These are phyloP conservation scores for Aspergillus chevalieri DNA, from an alignment of 2,329 filamentous ascomycete species.

Conservation along the genomic window DNA sequence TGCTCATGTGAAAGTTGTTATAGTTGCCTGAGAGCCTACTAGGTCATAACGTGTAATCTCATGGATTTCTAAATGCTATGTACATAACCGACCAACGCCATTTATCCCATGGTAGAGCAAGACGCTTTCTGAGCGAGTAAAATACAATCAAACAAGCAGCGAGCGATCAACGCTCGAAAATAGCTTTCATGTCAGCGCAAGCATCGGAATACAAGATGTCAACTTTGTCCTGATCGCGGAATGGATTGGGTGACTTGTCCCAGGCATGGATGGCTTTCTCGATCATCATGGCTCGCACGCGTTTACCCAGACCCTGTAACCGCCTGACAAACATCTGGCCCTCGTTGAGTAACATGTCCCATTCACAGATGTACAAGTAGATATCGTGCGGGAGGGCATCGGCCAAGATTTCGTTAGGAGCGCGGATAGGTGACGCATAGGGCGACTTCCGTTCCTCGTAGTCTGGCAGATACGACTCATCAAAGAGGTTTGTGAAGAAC, in stretches of 20 bases:
- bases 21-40: too few relatives aligned
- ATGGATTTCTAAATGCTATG: too few relatives aligned
- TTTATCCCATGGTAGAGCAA: not conserved
- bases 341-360: conserved; percentile 61
- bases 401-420: conserved; percentile 48
- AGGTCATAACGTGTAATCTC: too few relatives aligned
- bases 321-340: conserved; percentile 43
- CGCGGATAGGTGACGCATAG: conserved; percentile 54
- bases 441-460: conserved; percentile 48
- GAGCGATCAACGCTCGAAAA: conserved; percentile 24
- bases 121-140: not conserved
- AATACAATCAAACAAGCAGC: conserved; percentile 19
- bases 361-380: conserved; percentile 58
- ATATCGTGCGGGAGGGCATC: conserved; percentile 54
- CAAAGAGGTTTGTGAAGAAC: conserved; percentile 46
- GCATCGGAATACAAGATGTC: conserved; percentile 39
- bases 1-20: too few relatives aligned
- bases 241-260: conserved; percentile 46
- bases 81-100: not conserved
- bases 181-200: conserved; percentile 38
- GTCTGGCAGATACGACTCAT: conserved; percentile 43
- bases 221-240: conserved; percentile 38
- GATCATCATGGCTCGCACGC: conserved; percentile 41
- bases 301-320: conserved; percentile 38
- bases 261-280: conserved; percentile 42